Percentiles rank a stretch among this genome's conserved stretches.
These are phyloP conservation scores for Cruciata laevipes DNA, from an alignment of 257 asterid species.

Conservation along the genomic window DNA sequence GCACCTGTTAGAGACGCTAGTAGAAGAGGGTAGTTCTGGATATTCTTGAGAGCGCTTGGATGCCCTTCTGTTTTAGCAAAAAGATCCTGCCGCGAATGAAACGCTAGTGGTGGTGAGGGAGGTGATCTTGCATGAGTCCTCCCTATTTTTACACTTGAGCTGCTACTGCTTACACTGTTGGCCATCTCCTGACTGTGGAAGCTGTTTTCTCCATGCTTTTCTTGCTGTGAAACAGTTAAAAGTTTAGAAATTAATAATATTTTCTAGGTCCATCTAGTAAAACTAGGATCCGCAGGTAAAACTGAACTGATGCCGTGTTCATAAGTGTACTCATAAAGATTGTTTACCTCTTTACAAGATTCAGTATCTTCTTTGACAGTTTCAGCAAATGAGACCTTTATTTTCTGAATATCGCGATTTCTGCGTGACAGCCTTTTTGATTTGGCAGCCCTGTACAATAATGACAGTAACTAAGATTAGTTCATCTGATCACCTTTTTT, in stretches of 20 bases:
- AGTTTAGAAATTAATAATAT: not conserved
- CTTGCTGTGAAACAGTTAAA: conserved; percentile 25
- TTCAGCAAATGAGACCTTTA: conserved; percentile 50
- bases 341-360: conserved; percentile 37
- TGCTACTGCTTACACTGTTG: conserved; percentile 35
- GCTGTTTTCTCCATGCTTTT: conserved; percentile 21
- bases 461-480: conserved; percentile 1
- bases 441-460: conserved; percentile 22
- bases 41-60: conserved; percentile 80
- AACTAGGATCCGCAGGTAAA: not conserved
- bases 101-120: conserved; percentile 52
- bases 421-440: conserved; percentile 26
- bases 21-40: conserved; percentile 77
- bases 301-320: not conserved
- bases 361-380: conserved; percentile 22
- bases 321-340: conserved; percentile 1
- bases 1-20: conserved; percentile 69
- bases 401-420: conserved; percentile 28
- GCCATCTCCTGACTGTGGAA: conserved; percentile 28
- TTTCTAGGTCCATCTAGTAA: not conserved
- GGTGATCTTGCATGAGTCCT: conserved; percentile 34
- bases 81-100: conserved; percentile 35
- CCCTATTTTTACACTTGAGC: conserved; percentile 25
- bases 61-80: conserved; percentile 73
- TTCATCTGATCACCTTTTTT: not conserved